Conservation (phyloP, 2,329 filamentous ascomycete genomes). For the Colletotrichum lentis region DNA sequence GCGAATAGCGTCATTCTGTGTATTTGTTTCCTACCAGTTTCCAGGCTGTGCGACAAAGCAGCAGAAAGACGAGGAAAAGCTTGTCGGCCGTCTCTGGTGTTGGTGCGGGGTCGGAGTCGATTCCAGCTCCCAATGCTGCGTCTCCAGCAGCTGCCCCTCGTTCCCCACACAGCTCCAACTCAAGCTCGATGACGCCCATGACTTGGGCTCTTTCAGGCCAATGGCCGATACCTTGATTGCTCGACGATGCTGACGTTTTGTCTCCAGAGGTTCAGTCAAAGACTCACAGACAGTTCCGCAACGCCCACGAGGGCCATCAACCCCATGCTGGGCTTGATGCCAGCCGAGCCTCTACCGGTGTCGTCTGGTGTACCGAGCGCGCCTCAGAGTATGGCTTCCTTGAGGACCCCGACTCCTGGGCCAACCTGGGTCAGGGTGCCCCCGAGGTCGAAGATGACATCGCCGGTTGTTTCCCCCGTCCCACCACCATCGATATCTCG, state of each 20-base stretch:
- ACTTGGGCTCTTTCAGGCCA: conserved; percentile 26
- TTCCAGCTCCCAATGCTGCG: conserved; percentile 18
- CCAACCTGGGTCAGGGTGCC: conserved; percentile 92
- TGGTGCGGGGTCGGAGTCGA: conserved; percentile 34
- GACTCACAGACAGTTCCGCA: conserved; percentile 88
- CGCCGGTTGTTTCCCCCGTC: conserved; percentile 84
- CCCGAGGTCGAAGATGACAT: conserved; percentile 96
- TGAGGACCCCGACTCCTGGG: conserved; percentile 84
- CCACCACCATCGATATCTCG: conserved; percentile 78
- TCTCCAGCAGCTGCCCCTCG: conserved; percentile 34
- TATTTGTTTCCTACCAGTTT: neutral
- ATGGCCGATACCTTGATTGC: neutral
- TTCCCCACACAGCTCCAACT: conserved; percentile 35
- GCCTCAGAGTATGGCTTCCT: conserved; percentile 88
- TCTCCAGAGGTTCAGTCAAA: conserved; percentile 80
- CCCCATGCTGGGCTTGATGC: conserved; percentile 91
- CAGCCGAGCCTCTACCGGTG: conserved; percentile 86
- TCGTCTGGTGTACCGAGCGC: conserved; percentile 91
- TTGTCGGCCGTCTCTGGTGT: conserved; percentile 24
- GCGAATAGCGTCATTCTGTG: neutral
- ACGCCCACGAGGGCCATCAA: conserved; percentile 88
- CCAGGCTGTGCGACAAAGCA: neutral
- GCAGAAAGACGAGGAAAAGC: conserved; percentile 23
- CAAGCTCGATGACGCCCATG: conserved; percentile 27
- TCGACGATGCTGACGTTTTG: conserved; percentile 34